A percentile compares a stretch with the other conserved stretches of the same genome.
phyloP scores from a whole-genome alignment of 2,329 filamentous ascomycete species.

The Anthostomella pinea region DNA sequence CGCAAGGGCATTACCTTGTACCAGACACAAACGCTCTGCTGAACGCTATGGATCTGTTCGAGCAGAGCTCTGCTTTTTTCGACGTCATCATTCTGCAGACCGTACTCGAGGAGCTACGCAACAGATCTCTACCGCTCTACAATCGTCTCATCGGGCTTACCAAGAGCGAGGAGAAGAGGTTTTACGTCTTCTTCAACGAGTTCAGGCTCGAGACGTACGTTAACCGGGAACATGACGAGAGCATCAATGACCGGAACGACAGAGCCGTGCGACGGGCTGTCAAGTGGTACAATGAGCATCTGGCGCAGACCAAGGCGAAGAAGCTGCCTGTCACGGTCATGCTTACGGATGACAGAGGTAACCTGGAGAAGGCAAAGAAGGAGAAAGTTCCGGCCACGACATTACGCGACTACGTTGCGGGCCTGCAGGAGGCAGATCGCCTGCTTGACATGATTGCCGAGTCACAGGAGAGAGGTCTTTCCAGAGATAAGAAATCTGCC shows the following conservation, averaged over 20 bases:
- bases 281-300: slow-evolving; percentile 85
- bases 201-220: slow-evolving; percentile 92
- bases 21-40: slow-evolving; percentile 96
- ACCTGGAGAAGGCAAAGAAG: slow-evolving; percentile 74
- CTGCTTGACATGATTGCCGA: slow-evolving; percentile 92
- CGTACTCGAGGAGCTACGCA: slow-evolving; percentile 92
- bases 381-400: slow-evolving; percentile 71
- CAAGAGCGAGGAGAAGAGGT: slow-evolving; percentile 94
- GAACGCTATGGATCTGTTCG: slow-evolving; percentile 95
- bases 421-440: slow-evolving; percentile 78
- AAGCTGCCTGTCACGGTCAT: slow-evolving; percentile 78
- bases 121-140: slow-evolving; percentile 89
- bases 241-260: slow-evolving; percentile 95
- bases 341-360: slow-evolving; percentile 89
- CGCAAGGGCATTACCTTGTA: slow-evolving; percentile 87
- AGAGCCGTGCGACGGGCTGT: slow-evolving; percentile 83
- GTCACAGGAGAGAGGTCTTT: slow-evolving; percentile 64
- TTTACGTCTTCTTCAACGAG: slow-evolving; percentile 99
- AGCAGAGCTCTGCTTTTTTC: slow-evolving; percentile 86
- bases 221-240: slow-evolving; percentile 69
- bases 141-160: slow-evolving; percentile 88
- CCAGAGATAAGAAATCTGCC: slow-evolving; percentile 59
- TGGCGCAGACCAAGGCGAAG: slow-evolving; percentile 61
- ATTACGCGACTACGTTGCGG: slow-evolving; percentile 74
- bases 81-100: slow-evolving; percentile 97